Evolutionary conservation across 495 filamentous ascomycete genomes (phyloP), one percentile per base, ranked within the genome.

Genomic region (Lophium mytilinum): DNA sequence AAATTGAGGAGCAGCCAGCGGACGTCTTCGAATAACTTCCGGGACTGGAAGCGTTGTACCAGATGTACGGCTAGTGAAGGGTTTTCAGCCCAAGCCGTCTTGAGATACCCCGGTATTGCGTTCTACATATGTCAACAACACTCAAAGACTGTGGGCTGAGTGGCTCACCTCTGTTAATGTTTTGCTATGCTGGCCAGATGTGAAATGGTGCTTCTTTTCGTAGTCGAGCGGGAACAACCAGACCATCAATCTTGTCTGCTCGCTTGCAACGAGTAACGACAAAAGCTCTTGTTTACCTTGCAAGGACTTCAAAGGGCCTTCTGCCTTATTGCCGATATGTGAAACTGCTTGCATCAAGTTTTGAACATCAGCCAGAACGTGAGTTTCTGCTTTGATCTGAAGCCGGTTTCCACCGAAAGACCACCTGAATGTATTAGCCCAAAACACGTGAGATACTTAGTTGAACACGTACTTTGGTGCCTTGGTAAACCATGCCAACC

Each of bases 381-480:
- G 85, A 35, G 87, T 82, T 70, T 99, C 94, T 0, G 94, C 89
- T 71, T 93, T 97, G 33, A 97, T 78, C 66, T 97, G 93, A 8
- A 96, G 74, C 46, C 87, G 78, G 67, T 96, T 96, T 56, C 92
- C 90, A 41, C 94, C 94, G 68, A 94, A 97, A 3, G 91, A 94
- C 93, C 93, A 99, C 59, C 80, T 71, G 33, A 3, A 18, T 36
- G 0, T 57, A 35, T 72, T 56, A 69, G 62, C 40, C 39, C 7
- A 35, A 30, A 4, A 14, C 15, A 33, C 9, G 10, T 18, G 36
- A 43, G 18, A 9, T 30, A 50, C 9, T 6, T 18, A 10, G 5
- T 43, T 7, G 42, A 48, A 35, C 4, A 55, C 55, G 55, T 74
- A 80, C 77, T 83, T 80, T 36, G 94, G 88, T 14, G 87, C 74